Conservation (phyloP, 345 rosid species). For the Litchi chinensis region DNA sequence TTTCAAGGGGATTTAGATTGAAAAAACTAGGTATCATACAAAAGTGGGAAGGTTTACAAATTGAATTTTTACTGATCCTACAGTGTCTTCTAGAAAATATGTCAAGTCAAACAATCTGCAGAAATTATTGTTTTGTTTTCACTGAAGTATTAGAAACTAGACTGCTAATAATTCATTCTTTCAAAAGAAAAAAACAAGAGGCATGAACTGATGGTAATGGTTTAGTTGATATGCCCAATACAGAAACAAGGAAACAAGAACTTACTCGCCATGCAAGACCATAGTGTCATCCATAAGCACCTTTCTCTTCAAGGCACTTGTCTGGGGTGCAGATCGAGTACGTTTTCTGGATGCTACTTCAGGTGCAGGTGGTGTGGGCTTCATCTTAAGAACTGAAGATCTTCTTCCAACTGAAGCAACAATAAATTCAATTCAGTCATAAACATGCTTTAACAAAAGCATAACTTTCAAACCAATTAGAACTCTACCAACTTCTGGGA, state of each 20-base stretch:
- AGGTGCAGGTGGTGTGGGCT: constrained; percentile 62
- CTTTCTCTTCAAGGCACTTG: constrained; percentile 80
- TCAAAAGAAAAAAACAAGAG: not conserved
- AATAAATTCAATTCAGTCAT: constrained; percentile 3
- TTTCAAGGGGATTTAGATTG: not conserved
- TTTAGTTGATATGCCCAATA: not conserved
- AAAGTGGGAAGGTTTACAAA: not conserved
- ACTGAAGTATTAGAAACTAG: not conserved
- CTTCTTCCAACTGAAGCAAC: constrained; percentile 72
- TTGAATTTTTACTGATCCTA: not conserved
- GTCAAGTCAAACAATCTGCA: not conserved
- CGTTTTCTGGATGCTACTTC: constrained; percentile 72
- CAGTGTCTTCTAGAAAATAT: not conserved
- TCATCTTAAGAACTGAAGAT: constrained; percentile 80
- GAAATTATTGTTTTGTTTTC: not conserved
- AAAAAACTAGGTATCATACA: not conserved
- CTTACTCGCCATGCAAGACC: constrained; percentile 99
- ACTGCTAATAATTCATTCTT: not conserved
- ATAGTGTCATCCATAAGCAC: constrained; percentile 87
- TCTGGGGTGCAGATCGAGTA: constrained; percentile 51
- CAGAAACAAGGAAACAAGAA: constrained; percentile 22
- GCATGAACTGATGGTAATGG: not conserved
- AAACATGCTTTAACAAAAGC: not conserved
- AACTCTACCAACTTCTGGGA: not conserved
- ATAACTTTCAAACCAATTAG: not conserved